These are phyloP conservation scores for Ceratobasidium sp. DNA, from an alignment of 1,284 basidiomycete genomes.

Conservation along the genomic window DNA sequence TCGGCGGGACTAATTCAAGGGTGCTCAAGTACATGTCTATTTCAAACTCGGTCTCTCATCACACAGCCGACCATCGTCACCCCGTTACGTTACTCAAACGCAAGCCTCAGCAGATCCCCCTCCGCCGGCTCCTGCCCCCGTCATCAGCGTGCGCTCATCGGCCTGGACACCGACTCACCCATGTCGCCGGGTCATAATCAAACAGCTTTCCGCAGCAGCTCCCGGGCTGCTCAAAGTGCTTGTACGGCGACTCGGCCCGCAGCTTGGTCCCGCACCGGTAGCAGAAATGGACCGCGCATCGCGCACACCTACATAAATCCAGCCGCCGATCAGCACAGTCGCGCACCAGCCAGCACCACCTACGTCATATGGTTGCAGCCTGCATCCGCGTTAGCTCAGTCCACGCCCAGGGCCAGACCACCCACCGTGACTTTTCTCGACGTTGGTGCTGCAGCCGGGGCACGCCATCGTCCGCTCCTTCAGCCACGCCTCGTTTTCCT, in stretches of 20 bases:
- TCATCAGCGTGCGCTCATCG: constrained; percentile 44
- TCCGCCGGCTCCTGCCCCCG: constrained; percentile 62
- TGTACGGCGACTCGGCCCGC: constrained; percentile 62
- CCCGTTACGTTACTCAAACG: constrained; percentile 9
- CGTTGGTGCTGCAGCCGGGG: constrained; percentile 67
- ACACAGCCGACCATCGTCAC: constrained; percentile 17
- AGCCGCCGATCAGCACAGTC: not conserved
- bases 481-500: constrained; percentile 71
- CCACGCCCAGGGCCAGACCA: constrained; percentile 70
- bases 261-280: constrained; percentile 72
- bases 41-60: constrained; percentile 12
- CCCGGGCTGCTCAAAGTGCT: constrained; percentile 68
- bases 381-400: constrained; percentile 3
- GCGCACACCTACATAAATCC: constrained; percentile 75
- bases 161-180: constrained; percentile 45
- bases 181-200: constrained; percentile 51
- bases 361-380: constrained; percentile 41
- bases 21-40: not conserved
- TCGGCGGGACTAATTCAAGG: constrained; percentile 32
- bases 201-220: constrained; percentile 72
- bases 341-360: not conserved
- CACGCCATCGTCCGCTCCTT: constrained; percentile 70
- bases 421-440: constrained; percentile 65
- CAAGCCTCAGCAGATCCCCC: constrained; percentile 50
- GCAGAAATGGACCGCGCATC: constrained; percentile 76